Percentiles rank a stretch among this genome's conserved stretches.
Evolutionary conservation across 1,284 basidiomycete genomes (phyloP).

Genomic region (Ustilago sp.): DNA sequence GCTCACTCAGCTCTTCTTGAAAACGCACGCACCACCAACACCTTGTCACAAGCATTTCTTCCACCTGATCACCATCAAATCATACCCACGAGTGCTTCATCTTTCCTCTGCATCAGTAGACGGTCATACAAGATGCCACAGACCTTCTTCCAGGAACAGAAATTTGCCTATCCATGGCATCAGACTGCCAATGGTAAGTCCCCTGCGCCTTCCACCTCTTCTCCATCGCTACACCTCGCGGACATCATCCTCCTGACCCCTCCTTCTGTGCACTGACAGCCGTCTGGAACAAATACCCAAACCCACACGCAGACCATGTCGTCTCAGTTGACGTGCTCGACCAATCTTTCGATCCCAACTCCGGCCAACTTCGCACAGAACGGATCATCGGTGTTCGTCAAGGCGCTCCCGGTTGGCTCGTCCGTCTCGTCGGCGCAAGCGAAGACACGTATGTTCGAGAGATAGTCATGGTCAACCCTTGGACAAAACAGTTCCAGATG

Average conservation of each 20-base stretch:
- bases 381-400: constrained; percentile 86
- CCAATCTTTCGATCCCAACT: constrained; percentile 82
- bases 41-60: background rate
- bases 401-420: constrained; percentile 83
- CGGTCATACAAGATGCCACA: constrained; percentile 28
- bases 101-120: background rate
- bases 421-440: constrained; percentile 87
- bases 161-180: constrained; percentile 43
- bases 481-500: constrained; percentile 46
- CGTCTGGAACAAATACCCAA: constrained; percentile 93
- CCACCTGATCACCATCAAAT: background rate
- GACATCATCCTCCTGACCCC: background rate
- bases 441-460: constrained; percentile 94
- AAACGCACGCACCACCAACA: background rate
- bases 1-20: constrained; percentile 4
- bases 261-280: constrained; percentile 71
- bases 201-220: background rate
- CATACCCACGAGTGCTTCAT: background rate
- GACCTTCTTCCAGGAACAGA: constrained; percentile 33
- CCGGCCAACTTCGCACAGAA: constrained; percentile 88
- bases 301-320: constrained; percentile 90
- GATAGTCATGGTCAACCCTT: constrained; percentile 77
- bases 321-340: constrained; percentile 88
- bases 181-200: constrained; percentile 40
- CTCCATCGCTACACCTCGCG: background rate